These are phyloP conservation scores for Saturnispora halmiae DNA, from an alignment of 805 yeast genomes.

Conservation along the genomic window DNA sequence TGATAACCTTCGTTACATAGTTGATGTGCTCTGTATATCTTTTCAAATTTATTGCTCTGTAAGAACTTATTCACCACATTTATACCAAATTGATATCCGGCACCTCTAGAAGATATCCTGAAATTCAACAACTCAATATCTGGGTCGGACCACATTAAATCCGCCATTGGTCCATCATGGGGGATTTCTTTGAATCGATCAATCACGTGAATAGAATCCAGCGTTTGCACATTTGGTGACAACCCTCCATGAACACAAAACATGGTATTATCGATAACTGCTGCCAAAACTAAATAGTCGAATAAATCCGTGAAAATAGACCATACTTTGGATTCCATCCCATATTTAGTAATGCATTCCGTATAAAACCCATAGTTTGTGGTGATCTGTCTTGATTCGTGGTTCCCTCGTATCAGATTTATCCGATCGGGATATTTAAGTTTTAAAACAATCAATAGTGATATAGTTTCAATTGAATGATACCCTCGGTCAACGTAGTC, in stretches of 20 bases:
- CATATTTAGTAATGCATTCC: constrained; percentile 87
- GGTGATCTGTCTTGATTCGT: constrained; percentile 93
- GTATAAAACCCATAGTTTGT: constrained; percentile 96
- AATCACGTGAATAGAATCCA: constrained; percentile 83
- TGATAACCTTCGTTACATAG: constrained; percentile 95
- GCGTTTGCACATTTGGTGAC: constrained; percentile 88
- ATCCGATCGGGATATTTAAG: constrained; percentile 82
- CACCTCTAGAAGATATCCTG: constrained; percentile 89
- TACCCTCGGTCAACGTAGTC: constrained; percentile 96
- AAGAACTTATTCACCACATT: constrained; percentile 86
- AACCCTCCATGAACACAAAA: constrained; percentile 97
- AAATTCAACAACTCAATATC: constrained; percentile 75
- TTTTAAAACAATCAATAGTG: constrained; percentile 71
- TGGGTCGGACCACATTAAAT: constrained; percentile 97
- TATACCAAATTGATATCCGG: constrained; percentile 92
- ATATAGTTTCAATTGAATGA: constrained; percentile 87
- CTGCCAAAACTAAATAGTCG: constrained; percentile 82
- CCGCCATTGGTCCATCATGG: constrained; percentile 99
- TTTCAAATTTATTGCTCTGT: constrained; percentile 64
- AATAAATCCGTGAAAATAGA: constrained; percentile 81
- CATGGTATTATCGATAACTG: constrained; percentile 79
- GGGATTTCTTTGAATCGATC: constrained; percentile 94
- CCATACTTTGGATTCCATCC: constrained; percentile 71
- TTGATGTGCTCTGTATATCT: constrained; percentile 90
- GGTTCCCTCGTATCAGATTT: constrained; percentile 83